phyloP scores from a whole-genome alignment of 768 basidiomycete genomes.

The Kwoniella dendrophila region DNA sequence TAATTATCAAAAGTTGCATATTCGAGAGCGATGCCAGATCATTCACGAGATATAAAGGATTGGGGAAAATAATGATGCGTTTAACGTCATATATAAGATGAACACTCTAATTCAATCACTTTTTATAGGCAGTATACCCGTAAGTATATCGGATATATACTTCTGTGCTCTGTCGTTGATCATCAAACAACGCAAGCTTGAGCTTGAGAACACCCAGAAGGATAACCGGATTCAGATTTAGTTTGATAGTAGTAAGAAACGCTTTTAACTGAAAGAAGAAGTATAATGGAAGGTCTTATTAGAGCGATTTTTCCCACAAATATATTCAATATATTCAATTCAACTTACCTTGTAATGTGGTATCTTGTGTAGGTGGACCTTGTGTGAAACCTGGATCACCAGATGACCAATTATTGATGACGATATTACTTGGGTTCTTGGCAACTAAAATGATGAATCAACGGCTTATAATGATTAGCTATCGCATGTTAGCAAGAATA shows the following conservation, averaged over 20 bases:
- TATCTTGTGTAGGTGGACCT: slow-evolving; percentile 23
- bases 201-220: slow-evolving; percentile 4
- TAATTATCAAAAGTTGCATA: neutral
- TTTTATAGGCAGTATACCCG: no score
- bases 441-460: neutral
- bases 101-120: no score
- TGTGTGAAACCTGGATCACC: slow-evolving; percentile 21
- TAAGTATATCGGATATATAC: no score
- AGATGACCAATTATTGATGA: slow-evolving; percentile 29
- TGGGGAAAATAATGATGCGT: no score
- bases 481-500: no score
- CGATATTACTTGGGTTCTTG: slow-evolving; percentile 19
- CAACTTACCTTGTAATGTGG: slow-evolving; percentile 20
- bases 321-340: neutral
- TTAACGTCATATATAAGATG: no score
- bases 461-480: no score
- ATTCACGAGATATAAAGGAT: no score
- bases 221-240: slow-evolving; percentile 8
- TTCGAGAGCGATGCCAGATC: neutral
- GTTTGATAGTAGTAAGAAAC: slow-evolving; percentile 13
- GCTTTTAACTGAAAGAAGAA: slow-evolving; percentile 2
- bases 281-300: neutral
- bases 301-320: no score
- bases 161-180: no score
- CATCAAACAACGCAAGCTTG: slow-evolving; percentile 9